These are phyloP conservation scores for Eutypella sp. DNA, from an alignment of 2,329 filamentous ascomycete genomes.

Conservation along the genomic window DNA sequence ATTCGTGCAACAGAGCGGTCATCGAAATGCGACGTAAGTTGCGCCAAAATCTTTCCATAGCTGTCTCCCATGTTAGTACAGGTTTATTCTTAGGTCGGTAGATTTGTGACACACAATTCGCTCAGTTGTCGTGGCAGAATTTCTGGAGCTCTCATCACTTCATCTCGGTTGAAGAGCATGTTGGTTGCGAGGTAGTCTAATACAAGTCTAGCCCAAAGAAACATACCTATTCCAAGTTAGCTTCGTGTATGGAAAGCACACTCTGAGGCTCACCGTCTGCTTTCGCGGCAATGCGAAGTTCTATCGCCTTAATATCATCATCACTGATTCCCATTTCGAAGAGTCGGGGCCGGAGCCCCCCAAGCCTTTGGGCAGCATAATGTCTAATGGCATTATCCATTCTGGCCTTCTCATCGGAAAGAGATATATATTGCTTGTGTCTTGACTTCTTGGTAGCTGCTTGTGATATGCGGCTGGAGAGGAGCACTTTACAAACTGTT, in stretches of 20 bases:
- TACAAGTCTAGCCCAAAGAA: slow-evolving; percentile 31
- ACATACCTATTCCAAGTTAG: slow-evolving; percentile 28
- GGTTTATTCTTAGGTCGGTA: not conserved
- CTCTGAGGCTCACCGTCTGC: slow-evolving; percentile 17
- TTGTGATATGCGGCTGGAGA: slow-evolving; percentile 17
- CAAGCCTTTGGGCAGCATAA: slow-evolving; percentile 11
- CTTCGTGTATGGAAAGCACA: not conserved
- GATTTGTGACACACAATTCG: slow-evolving; percentile 16
- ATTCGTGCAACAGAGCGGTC: slow-evolving; percentile 22
- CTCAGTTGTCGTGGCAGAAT: slow-evolving; percentile 17
- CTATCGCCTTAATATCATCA: slow-evolving; percentile 10
- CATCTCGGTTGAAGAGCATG: slow-evolving; percentile 22
- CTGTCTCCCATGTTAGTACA: slow-evolving; percentile 11
- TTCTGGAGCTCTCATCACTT: slow-evolving; percentile 19
- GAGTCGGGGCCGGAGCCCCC: slow-evolving; percentile 1
- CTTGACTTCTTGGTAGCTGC: slow-evolving; percentile 9
- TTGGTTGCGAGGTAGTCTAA: slow-evolving; percentile 28
- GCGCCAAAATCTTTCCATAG: slow-evolving; percentile 25
- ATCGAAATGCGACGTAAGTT: slow-evolving; percentile 20
- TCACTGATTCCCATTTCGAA: slow-evolving; percentile 9
- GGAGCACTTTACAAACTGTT: slow-evolving; percentile 20
- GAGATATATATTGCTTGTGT: slow-evolving; percentile 15
- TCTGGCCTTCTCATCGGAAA: slow-evolving; percentile 17
- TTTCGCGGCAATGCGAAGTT: slow-evolving; percentile 12
- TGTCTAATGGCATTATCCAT: slow-evolving; percentile 12